Conservation (phyloP, 129 eudicot genomes). For the carrot (Daucus carota) region DH1_v3.0 NC_030389.2:42302001-42302500, state of each 20-base stretch:
- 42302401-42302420: background rate
- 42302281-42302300: background rate
- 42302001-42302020: no score
- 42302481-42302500: background rate
- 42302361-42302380: background rate
- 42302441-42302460: background rate
- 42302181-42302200: no score
- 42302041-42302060: no score
- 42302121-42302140: no score
- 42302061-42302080: no score
- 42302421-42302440: background rate
- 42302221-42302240: background rate
- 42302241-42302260: background rate
- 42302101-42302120: no score
- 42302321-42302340: background rate
- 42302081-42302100: no score
- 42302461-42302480: background rate
- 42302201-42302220: no score
- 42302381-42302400: background rate
- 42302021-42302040: no score
- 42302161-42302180: no score
- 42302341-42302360: background rate
- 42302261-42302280: background rate
- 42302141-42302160: no score
- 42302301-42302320: background rate